Evolutionary conservation across 352 stramenopile species (phyloP), one percentile per base, ranked within the genome.

Genomic region (Globisporangium cystogenes): DNA sequence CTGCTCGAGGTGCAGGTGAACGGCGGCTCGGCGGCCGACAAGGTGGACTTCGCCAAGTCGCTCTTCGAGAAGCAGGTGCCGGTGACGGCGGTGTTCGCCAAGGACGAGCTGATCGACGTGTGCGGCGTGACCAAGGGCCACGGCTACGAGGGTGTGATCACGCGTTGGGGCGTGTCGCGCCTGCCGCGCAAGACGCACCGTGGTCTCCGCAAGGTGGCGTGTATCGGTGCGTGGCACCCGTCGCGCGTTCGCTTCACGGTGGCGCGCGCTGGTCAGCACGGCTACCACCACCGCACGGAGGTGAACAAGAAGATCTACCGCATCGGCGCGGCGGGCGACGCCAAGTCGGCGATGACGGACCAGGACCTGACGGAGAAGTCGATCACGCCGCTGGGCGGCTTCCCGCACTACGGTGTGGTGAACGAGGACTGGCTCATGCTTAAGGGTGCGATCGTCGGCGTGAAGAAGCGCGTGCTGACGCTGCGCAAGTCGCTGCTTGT

Each of bases 301-400:
- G 96, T 99, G 66, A 99, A 99, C 96, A 99, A 99, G 87, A 99
- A 99, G 92, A 98, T 99, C 60, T 99, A 99, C 93, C 95, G 97
- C 57, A 93, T 99, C 49, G 98, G 97, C 76, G 85, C 80, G 42
- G 74, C 79, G 44, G 87, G 87, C 33, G 87, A 97, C 68, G 90
- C 91, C 71, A 98, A 97, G 70, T 98, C 86, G 73, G 96, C 82
- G 79, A 97, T 97, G 68, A 99, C 98, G 15, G 96, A 99, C 65
- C 87, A 96, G 60, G 97, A 99, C 80, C 84, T 99, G 68, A 99
- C 98, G 40, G 96, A 98, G 82, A 99, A 99, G 94, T 82, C 78
- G 67, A 99, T 99, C 82, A 99, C 95, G 51, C 98, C 98, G 53
- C 92, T 99, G 60, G 98, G 98, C 78, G 98, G 98, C 70, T 99